Base-by-base conservation (phyloP, 2,329 filamentous ascomycete genomes). In the Fusarium sterilihyphosum region DNA sequence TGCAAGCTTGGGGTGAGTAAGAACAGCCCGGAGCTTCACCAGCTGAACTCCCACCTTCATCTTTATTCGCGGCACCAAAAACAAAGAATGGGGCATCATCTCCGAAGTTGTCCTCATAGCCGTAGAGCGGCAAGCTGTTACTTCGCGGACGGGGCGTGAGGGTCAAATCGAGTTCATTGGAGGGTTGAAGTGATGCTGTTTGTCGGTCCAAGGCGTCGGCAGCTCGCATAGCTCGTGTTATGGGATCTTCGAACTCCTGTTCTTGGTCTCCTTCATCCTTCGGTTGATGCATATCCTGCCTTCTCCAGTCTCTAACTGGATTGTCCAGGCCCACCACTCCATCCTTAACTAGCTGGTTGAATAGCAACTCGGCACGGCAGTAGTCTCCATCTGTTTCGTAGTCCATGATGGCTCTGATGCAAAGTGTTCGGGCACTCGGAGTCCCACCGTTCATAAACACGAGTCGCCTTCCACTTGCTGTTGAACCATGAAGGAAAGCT, bases 391-490 rank as follows among this genome's bases (percentile, higher is more conserved):
- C 77, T 2, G 87, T 88, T 62, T 88, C 81, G 66, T 89, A 82
- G 59, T 87, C 80, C 78, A 86, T 87, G 58, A 92, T 90, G 37
- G 84, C 82, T 41, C 83, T 81, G 63, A 92, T 85, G 75, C 90
- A 92, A 31, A 86, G 82, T 11, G 86, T 81, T 61, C 88, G 86
- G 3, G 89, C 89, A 63, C 86, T 84, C 16, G 87, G 84, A 7
- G 88, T 88, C 16, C 90, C 89, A 7, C 90, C 90, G 60, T 90
- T 86, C 80, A 90, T 82, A 73, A 92, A 91, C 13, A 91, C 90
- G 9, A 92, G 79, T 65, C 86, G 86, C 73, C 87, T 90, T 66
- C 85, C 85, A 59, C 81, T 80, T 16, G 82, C 78, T 2, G 84
- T 85, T 12, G 87, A 85, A 16, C 82, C 82, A 46, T 81, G 79